Percentiles rank a stretch among this genome's conserved stretches.
These are phyloP conservation scores for Tylopilus rubrobrunneus DNA, from an alignment of 768 basidiomycete genomes.

Conservation along the genomic window DNA sequence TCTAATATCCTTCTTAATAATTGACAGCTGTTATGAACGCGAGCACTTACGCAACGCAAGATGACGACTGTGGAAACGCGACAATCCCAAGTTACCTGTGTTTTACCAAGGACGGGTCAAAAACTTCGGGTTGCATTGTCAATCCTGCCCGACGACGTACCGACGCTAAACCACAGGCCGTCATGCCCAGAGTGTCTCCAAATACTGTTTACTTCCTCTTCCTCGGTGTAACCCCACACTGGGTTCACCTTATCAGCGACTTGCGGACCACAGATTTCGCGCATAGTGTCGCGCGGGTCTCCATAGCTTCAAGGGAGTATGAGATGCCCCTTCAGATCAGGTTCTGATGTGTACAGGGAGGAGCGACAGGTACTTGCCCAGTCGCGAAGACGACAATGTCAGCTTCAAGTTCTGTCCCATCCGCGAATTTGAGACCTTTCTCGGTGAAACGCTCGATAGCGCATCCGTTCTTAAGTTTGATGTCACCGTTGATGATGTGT, in stretches of 20 bases:
- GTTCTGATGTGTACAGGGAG: too few relatives aligned
- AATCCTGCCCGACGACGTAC: slow-evolving; percentile 12
- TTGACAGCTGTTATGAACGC: background rate
- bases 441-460: slow-evolving; percentile 29
- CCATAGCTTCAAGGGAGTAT: slow-evolving; percentile 38
- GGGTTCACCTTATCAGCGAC: slow-evolving; percentile 42
- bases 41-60: slow-evolving; percentile 28
- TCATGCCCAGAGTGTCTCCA: slow-evolving; percentile 35
- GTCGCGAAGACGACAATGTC: slow-evolving; percentile 33
- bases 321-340: background rate
- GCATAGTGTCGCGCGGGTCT: slow-evolving; percentile 38
- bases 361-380: slow-evolving; percentile 11
- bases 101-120: too few relatives aligned
- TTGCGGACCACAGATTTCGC: slow-evolving; percentile 43
- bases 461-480: slow-evolving; percentile 48
- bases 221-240: slow-evolving; percentile 62
- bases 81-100: slow-evolving; percentile 21
- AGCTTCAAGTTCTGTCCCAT: slow-evolving; percentile 25
- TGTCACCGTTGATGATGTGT: slow-evolving; percentile 44
- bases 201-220: slow-evolving; percentile 53
- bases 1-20: slow-evolving; percentile 10
- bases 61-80: slow-evolving; percentile 31
- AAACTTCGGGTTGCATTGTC: background rate
- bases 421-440: slow-evolving; percentile 18
- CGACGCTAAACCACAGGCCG: slow-evolving; percentile 32